These are phyloP conservation scores for Kwoniella newhampshirensis DNA, from an alignment of 768 basidiomycete genomes.

Conservation along the genomic window DNA sequence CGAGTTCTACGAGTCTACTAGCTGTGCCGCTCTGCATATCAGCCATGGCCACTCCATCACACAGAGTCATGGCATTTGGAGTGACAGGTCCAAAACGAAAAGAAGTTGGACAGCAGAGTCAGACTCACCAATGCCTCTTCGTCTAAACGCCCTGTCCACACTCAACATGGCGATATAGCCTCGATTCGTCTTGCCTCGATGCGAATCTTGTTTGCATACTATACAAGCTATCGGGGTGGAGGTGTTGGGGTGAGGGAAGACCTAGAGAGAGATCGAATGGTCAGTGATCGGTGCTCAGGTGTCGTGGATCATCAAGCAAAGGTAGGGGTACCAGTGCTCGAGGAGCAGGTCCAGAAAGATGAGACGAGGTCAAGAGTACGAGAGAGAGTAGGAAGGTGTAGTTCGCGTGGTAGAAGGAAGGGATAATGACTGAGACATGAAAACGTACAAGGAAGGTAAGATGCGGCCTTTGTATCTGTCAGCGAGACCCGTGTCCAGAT, in stretches of 20 bases:
- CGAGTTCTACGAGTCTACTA: slow-evolving; percentile 75
- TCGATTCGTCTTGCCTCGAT: slow-evolving; percentile 67
- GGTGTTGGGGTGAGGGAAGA: slow-evolving; percentile 60
- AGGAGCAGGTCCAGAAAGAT: slow-evolving; percentile 1
- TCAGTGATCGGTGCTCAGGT: slow-evolving; percentile 1
- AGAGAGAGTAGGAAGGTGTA: too few relatives aligned
- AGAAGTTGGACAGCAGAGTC: slow-evolving; percentile 45
- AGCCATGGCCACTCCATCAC: too few relatives aligned
- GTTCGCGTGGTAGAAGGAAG: too few relatives aligned
- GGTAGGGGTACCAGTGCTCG: too few relatives aligned
- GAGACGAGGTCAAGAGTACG: too few relatives aligned
- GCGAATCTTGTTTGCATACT: slow-evolving; percentile 94
- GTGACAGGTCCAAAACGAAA: too few relatives aligned
- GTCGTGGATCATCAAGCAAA: too few relatives aligned
- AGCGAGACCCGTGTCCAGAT: background rate
- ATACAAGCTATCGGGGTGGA: slow-evolving; percentile 78
- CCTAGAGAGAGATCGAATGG: slow-evolving; percentile 57
- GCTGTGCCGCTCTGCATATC: too few relatives aligned
- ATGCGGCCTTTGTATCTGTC: slow-evolving; percentile 67
- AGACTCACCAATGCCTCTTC: slow-evolving; percentile 84
- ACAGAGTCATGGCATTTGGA: too few relatives aligned
- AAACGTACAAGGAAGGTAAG: slow-evolving; percentile 65
- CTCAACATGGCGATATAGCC: slow-evolving; percentile 99
- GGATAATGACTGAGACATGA: background rate
- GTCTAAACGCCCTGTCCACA: slow-evolving; percentile 76